A percentile compares a stretch with the other conserved stretches of the same genome.
Evolutionary conservation across 495 filamentous ascomycete species (phyloP).

Genomic region (Penicillium angulare): DNA sequence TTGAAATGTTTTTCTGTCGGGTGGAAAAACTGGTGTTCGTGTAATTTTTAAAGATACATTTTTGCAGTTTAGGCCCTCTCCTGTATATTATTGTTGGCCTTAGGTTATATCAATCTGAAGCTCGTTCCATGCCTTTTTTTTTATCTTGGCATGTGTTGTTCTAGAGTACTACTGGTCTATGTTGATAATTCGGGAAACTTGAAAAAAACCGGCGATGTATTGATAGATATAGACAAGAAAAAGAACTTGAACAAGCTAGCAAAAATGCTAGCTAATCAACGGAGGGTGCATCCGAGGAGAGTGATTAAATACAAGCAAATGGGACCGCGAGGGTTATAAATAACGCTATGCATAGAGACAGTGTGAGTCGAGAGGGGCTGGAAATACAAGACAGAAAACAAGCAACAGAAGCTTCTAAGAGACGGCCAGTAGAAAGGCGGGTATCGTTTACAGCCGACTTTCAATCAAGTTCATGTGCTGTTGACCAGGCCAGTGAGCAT

Average conservation of each 20-base stretch:
- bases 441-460: conserved; percentile 49
- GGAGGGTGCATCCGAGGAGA: background rate
- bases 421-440: background rate
- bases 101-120: background rate
- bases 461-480: conserved; percentile 61
- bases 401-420: background rate
- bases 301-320: conserved; percentile 11
- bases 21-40: conserved; percentile 2
- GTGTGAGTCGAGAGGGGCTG: conserved; percentile 3
- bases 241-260: too few species aligned
- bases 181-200: too few species aligned
- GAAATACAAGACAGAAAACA: background rate
- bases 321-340: background rate
- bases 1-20: background rate
- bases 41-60: conserved; percentile 2
- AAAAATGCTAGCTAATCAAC: too few species aligned
- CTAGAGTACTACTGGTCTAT: too few species aligned
- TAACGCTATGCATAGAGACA: conserved; percentile 5
- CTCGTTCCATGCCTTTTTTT: background rate
- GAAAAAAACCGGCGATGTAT: too few species aligned
- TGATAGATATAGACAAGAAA: background rate
- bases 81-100: background rate
- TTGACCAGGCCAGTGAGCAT: conserved; percentile 74
- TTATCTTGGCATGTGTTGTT: background rate
- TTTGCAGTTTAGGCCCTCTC: background rate